Percentiles rank a stretch among this genome's conserved stretches.
phyloP scores from a whole-genome alignment of 192 early-diverging fungal species.

The Jimgerdemannia lactiflua region DNA sequence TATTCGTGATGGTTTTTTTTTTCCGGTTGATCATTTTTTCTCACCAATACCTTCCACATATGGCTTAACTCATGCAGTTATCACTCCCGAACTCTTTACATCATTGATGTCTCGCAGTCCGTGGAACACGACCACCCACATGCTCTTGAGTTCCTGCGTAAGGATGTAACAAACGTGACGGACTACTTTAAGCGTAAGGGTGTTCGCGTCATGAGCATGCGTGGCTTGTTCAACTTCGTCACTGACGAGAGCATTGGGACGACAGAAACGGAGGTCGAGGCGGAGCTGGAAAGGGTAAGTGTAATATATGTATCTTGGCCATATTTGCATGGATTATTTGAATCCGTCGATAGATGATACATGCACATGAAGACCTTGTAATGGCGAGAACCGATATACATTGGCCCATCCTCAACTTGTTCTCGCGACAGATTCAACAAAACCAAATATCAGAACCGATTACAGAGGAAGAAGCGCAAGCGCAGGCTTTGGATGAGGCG shows the following conservation, averaged over 20 bases:
- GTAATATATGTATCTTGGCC: not conserved
- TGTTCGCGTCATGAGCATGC: constrained; percentile 71
- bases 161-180: constrained; percentile 90
- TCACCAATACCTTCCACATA: not conserved
- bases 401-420: not conserved
- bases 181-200: constrained; percentile 88
- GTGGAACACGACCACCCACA: constrained; percentile 99
- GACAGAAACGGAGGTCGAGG: constrained; percentile 63
- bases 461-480: constrained; percentile 46
- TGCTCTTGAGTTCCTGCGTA: constrained; percentile 93
- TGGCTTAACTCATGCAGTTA: constrained; percentile 46
- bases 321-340: not conserved
- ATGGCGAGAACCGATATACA: not conserved
- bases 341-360: not conserved
- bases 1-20: not conserved
- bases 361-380: not conserved
- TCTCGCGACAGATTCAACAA: constrained; percentile 12
- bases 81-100: constrained; percentile 76
- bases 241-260: constrained; percentile 56
- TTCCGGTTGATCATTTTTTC: constrained; percentile 1
- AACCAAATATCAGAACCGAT: constrained; percentile 5
- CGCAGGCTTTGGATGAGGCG: constrained; percentile 73
- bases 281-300: constrained; percentile 64
- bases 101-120: constrained; percentile 98
- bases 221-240: constrained; percentile 89